Evolutionary conservation across 805 yeast genomes (phyloP), one percentile per base, ranked within the genome.

Genomic region (Candida broadrunensis): DNA sequence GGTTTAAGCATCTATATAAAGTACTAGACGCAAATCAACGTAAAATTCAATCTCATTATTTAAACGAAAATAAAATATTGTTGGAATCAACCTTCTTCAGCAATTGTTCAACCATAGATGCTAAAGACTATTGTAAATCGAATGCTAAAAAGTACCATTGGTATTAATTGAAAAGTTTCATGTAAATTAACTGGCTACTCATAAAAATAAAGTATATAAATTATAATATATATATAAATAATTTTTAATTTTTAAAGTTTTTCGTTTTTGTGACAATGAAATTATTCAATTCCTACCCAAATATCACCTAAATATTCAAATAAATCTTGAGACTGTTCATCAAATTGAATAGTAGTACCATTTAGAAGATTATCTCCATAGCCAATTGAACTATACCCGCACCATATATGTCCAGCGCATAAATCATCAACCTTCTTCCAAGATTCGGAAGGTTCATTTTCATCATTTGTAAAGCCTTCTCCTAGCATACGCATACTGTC

Each of bases 271-370:
- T n/a, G n/a, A n/a, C n/a, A n/a, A n/a, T n/a, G n/a, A n/a, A n/a
- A n/a, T 29, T 53, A 58, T 43, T 63, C 72, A 40, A 61, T 63
- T 17, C 66, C 61, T 31, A 75, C 73, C 83, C 83, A 79, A 7
- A 77, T 46, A 33, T 70, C 72, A 21, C 81, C 83, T 35, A 70
- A 58, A 37, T 61, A 67, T 24, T 65, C 59, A 52, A 67, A 73
- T 36, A 60, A 53, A 12, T 54, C 55, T 4, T 38, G 41, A 8
- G 55, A 45, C 13, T 58, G 58, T 2, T 55, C 45, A 14, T 51
- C 50, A 62, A 70, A 71, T 31, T 63, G 63, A 20, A 78, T 64
- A 19, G 77, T 47, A n/a, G 60, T 61, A 56, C 20, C 85, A 84
- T 8, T 50, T 50, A 36, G 70, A 33, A 70, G 70, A 34, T 61